A percentile compares a stretch with the other conserved stretches of the same genome.
Evolutionary conservation across 2,329 filamentous ascomycete genomes (phyloP).

Genomic region (Aureobasidium sp.): DNA sequence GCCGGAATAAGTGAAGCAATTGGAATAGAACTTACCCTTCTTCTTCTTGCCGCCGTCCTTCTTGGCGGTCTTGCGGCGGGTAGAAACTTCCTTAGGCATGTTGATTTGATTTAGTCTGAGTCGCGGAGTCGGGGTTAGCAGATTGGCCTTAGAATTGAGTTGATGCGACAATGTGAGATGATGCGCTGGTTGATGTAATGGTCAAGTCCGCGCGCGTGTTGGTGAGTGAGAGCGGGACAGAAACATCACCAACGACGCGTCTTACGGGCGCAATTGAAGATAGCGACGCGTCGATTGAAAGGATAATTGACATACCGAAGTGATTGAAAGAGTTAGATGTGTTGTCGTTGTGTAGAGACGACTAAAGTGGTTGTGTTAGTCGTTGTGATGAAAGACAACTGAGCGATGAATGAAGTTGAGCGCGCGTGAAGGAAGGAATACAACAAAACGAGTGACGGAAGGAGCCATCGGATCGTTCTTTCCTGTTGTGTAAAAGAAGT

Average conservation of each 20-base stretch:
- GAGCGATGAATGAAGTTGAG: not conserved
- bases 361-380: conserved; percentile 2
- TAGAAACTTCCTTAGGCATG: conserved; percentile 62
- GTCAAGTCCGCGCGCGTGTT: not conserved
- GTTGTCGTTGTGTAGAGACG: not conserved
- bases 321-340: conserved; percentile 4
- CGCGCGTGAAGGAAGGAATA: not conserved
- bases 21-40: conserved; percentile 50
- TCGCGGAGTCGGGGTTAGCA: not conserved
- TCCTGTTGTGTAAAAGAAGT: not conserved
- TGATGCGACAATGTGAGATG: conserved; percentile 1
- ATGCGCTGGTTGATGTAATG: not conserved
- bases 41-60: conserved; percentile 55
- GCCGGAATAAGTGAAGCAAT: conserved; percentile 5
- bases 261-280: conserved; percentile 2
- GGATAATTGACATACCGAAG: not conserved
- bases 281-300: not conserved
- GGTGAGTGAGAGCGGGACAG: not conserved
- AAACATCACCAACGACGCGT: conserved; percentile 1
- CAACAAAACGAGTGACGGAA: conserved; percentile 6
- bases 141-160: not conserved
- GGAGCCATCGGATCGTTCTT: not conserved
- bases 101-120: conserved; percentile 8
- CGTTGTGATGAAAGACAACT: not conserved
- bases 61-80: conserved; percentile 51